Conservation (phyloP, 352 stramenopile genomes). For the Phytopythium litorale region DNA sequence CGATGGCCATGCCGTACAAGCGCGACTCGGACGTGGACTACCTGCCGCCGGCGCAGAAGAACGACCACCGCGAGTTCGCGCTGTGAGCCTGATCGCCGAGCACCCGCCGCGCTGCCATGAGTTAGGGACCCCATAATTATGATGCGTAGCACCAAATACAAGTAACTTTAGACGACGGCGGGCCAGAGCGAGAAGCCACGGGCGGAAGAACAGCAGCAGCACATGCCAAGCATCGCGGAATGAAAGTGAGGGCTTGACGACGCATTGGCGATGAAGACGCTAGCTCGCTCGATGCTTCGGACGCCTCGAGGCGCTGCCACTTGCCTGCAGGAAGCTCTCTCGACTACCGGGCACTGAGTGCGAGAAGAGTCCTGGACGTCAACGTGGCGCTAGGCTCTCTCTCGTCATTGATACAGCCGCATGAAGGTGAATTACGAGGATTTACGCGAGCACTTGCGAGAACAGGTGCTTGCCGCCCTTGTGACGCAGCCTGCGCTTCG, state of each 20-base stretch:
- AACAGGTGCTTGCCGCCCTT: conserved; percentile 34
- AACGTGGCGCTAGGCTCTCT: no score
- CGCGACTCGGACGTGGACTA: conserved; percentile 21
- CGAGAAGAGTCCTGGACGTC: no score
- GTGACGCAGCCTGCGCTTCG: conserved; percentile 30
- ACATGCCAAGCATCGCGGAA: no score
- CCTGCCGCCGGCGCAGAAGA: conserved; percentile 11
- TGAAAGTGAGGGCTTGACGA: no score
- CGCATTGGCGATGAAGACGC: no score
- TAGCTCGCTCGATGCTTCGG: no score
- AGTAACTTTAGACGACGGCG: conserved; percentile 1
- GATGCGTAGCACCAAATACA: conserved; percentile 1
- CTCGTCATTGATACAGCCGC: no score
- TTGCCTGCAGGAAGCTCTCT: no score
- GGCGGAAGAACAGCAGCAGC: no score
- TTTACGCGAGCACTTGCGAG: conserved; percentile 16
- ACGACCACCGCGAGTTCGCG: conserved; percentile 34
- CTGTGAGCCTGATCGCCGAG: conserved; percentile 10
- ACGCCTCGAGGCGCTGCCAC: no score
- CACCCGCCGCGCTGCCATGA: not conserved
- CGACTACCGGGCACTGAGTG: no score
- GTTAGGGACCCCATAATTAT: conserved; percentile 3
- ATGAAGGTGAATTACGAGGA: not conserved
- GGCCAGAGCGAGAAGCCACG: no score
- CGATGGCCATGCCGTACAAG: conserved; percentile 18